Base-by-base conservation (phyloP, 106 monocot species). In the Chionographis japonica region DNA sequence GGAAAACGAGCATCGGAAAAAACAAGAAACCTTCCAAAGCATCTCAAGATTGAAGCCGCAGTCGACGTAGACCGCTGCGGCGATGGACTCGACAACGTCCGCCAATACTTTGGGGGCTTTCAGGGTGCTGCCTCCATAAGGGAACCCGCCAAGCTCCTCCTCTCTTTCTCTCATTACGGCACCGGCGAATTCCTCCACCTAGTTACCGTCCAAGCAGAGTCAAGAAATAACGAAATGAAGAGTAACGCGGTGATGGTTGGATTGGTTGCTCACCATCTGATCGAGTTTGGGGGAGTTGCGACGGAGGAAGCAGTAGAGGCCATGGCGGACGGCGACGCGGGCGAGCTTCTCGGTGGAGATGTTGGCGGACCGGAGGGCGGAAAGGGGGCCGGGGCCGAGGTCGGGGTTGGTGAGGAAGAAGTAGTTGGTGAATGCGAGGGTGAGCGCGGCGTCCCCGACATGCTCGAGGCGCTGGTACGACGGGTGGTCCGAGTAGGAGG, bases 61-160 rank as follows among this genome's bases (percentile, higher is more conserved):
- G 39, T 86, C 90, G 12, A 86, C 58, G 37, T 77, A 90, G 8
- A 90, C 72, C 1, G 90, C 90, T 0, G 66, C 90, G 6, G 72
- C 72, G 52, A 90, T 73, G 4, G 83, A n/a, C 55, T 90, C 90
- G 1, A 86, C 84, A 12, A 86, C 62, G 40, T 90, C 86, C 2
- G 90, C 86, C 12, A 90, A 56, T 7, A 90, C 88, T 36, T 85
- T 88, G 14, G 81, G 85, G 1, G 88, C 84, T 13, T 75, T 74
- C 3, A 77, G 14, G 18, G 52, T 58, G 68, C 60, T 68, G n/a
- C 88, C 88, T 35, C 78, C 78, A 15, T 74, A 73, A 2, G 50
- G 63, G 35, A 20, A 12, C 38, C 20, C 36, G 6, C 56, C 61
- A 17, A 65, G 16, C 9, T 70, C 63, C 50, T 73, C 61, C 59